Conservation (phyloP, 331 rosid species). For the Acacia concinna region DNA sequence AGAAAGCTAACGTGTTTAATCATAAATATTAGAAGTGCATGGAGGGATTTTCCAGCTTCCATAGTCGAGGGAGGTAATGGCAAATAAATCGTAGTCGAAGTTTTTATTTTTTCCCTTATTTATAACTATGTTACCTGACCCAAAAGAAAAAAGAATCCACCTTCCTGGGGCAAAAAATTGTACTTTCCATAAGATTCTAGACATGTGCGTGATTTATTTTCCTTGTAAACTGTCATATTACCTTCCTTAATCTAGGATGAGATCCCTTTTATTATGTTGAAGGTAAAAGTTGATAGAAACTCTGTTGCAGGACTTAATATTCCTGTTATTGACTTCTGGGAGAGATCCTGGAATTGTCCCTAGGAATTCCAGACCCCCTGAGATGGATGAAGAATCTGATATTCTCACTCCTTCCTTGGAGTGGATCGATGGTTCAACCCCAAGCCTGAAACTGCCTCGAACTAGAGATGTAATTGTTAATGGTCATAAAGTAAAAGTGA, state of each 20-base stretch:
- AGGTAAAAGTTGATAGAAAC: constrained; percentile 33
- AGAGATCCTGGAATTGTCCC: constrained; percentile 97
- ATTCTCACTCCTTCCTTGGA: constrained; percentile 84
- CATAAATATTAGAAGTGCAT: neutral
- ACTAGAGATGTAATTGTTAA: constrained; percentile 77
- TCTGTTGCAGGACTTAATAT: constrained; percentile 56
- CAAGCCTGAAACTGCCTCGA: constrained; percentile 82
- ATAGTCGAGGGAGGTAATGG: neutral
- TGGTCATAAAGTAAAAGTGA: constrained; percentile 78
- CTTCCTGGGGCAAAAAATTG: neutral
- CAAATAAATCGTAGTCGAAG: neutral
- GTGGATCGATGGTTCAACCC: constrained; percentile 79
- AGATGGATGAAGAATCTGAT: constrained; percentile 58
- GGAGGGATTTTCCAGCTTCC: neutral
- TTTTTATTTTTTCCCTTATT: neutral
- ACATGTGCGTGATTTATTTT: constrained; percentile 17
- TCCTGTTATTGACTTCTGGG: constrained; percentile 75
- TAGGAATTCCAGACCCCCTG: constrained; percentile 76
- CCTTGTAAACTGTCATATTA: neutral
- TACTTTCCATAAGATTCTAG: neutral
- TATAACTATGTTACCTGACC: neutral
- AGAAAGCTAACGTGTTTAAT: neutral
- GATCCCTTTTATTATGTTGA: constrained; percentile 17
- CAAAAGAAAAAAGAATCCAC: neutral
- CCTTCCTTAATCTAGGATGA: constrained; percentile 14